phyloP scores from a whole-genome alignment of 1,284 basidiomycete genomes.

The Cryptococcus sp. region DNA sequence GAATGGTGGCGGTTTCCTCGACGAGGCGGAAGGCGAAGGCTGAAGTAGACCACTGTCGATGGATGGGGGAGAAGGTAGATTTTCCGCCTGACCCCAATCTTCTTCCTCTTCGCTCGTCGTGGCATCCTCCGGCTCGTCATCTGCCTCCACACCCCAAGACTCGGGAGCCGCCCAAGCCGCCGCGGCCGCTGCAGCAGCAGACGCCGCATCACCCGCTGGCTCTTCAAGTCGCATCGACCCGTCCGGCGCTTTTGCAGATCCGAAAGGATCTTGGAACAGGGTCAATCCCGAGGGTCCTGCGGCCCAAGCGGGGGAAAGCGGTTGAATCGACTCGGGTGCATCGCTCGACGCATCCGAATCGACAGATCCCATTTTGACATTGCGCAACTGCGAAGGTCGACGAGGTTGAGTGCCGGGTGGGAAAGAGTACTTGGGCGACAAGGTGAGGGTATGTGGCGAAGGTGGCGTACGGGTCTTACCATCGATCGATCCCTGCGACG shows the following conservation, averaged over 20 bases:
- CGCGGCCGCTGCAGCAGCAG: neutral
- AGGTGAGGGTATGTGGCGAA: conserved; percentile 30
- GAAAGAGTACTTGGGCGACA: conserved; percentile 28
- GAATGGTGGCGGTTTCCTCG: conserved; percentile 26
- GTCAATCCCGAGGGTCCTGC: conserved; percentile 9
- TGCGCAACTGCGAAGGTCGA: conserved; percentile 43
- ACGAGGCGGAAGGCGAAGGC: conserved; percentile 2
- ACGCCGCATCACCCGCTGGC: too few relatives aligned
- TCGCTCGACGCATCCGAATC: conserved; percentile 27
- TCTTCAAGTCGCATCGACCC: too few relatives aligned
- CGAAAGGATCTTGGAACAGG: conserved; percentile 43
- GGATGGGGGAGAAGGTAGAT: conserved; percentile 6
- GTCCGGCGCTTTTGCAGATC: too few relatives aligned
- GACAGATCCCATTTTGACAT: conserved; percentile 37
- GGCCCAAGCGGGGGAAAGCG: conserved; percentile 35
- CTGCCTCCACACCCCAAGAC: conserved; percentile 53
- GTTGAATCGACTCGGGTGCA: conserved; percentile 15
- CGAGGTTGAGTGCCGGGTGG: conserved; percentile 31
- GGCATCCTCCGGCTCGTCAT: conserved; percentile 37
- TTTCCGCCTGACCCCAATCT: conserved; percentile 32
- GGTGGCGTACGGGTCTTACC: conserved; percentile 25
- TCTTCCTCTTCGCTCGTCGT: conserved; percentile 30
- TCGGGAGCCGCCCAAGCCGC: conserved; percentile 52
- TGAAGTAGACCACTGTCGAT: neutral
- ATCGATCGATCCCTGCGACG: conserved; percentile 22